phyloP scores from a whole-genome alignment of 2,329 filamentous ascomycete genomes.

The Cladobotryum mycophilum region DNA sequence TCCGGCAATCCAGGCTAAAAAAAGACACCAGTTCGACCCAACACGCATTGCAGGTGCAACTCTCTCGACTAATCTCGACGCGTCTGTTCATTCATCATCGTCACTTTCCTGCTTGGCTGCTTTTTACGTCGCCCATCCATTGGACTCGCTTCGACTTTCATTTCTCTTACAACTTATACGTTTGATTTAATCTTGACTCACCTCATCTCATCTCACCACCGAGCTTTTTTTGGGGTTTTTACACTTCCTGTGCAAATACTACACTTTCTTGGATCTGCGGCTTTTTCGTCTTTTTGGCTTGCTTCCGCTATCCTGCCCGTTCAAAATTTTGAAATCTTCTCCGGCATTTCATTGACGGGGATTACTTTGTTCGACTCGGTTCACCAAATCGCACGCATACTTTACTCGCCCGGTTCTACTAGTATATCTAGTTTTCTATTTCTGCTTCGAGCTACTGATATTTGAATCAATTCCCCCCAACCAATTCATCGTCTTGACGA shows the following conservation, averaged over 20 bases:
- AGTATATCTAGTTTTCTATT: constrained; percentile 11
- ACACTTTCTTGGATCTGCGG: constrained; percentile 14
- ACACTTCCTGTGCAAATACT: constrained; percentile 12
- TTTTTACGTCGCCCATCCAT: neutral
- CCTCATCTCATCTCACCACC: neutral
- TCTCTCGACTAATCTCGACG: neutral
- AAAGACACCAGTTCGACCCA: neutral
- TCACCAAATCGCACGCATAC: constrained; percentile 7
- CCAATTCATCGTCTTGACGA: constrained; percentile 5
- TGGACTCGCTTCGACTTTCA: neutral
- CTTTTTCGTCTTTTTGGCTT: constrained; percentile 10
- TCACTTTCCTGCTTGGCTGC: constrained; percentile 5
- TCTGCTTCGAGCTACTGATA: constrained; percentile 2
- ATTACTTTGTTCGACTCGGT: neutral
- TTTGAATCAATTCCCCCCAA: neutral
- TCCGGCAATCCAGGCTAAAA: neutral
- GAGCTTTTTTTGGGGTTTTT: constrained; percentile 8
- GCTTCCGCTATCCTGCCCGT: neutral
- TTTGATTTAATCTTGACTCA: constrained; percentile 3
- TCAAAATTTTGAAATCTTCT: neutral
- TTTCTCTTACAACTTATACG: constrained; percentile 1
- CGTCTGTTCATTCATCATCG: constrained; percentile 4
- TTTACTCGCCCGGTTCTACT: constrained; percentile 8
- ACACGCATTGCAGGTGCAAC: neutral
- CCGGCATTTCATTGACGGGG: neutral